Evolutionary conservation across 345 rosid species (phyloP), one percentile per base, ranked within the genome.

Genomic region (Eutrema yunnanense): DNA sequence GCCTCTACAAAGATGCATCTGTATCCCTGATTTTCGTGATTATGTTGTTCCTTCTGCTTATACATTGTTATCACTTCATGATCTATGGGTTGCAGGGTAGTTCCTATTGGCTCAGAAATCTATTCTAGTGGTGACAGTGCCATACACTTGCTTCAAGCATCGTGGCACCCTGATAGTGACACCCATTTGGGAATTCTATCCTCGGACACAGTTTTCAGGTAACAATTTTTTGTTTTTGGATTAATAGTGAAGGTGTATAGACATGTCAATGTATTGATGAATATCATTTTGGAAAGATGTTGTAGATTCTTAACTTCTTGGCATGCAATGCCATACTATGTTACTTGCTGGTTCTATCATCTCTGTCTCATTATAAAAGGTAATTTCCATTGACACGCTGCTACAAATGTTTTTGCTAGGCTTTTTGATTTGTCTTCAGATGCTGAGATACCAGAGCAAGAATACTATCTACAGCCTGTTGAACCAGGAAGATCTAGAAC

Each of bases 201-300:
- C 63, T 90, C 96, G 1, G 99, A 96, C 72, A 87, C 96, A n/a
- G 96, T 88, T 83, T 90, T 96, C 84, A 90, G 99, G 99, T 92
- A 84, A 62, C 34, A 5, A 41, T 52, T 37, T 57, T 30, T 38
- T 44, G 19, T 38, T 44, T 30, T 38, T 44, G 10, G 61, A 67
- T 58, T 70, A 27, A 41, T 48, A 47, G n/a, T 38, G n/a, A 36
- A 62, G 6, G 42, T 60, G 68, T 44, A 19, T 65, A 13, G 26
- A 53, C 26, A 46, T 47, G 41, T 46, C 48, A 46, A 44, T 40
- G 7, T 29, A 34, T 26, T 43, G 55, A 74, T 42, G 1, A 68
- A 30, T 59, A 22, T 60, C 37, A 3, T 33, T 47, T 57, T 13
- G 50, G 51, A 41, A 67, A 61, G 36, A 51, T 60, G 64, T 54